Evolutionary conservation across 2,329 filamentous ascomycete genomes (phyloP).

Genomic region (Immersiporthe knoxdaviesiana): DNA sequence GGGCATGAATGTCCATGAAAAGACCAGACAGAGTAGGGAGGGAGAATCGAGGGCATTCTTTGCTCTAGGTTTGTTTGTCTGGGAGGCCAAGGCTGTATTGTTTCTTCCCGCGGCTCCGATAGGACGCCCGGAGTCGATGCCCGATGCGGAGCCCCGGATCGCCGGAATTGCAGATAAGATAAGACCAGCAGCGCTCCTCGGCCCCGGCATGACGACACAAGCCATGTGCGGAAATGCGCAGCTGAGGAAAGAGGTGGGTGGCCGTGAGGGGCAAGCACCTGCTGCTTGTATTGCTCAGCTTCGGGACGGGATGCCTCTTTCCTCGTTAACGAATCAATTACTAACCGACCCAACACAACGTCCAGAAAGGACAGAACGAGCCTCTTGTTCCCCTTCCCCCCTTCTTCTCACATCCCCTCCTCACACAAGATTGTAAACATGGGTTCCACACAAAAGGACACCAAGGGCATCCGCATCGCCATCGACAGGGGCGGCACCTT

Average conservation of each 20-base stretch:
- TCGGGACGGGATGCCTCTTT: background rate
- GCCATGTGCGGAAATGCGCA: background rate
- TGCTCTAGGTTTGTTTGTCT: too few species aligned
- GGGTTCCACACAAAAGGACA: conserved; percentile 43
- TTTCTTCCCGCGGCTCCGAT: background rate
- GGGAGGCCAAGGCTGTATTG: too few species aligned
- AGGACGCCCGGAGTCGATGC: background rate
- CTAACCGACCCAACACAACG: too few species aligned
- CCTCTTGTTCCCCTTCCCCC: background rate
- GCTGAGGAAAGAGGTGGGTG: too few species aligned
- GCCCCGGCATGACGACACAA: conserved; percentile 17
- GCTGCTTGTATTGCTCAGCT: background rate
- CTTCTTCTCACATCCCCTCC: background rate
- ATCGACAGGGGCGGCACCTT: conserved; percentile 87
- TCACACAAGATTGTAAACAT: conserved; percentile 36
- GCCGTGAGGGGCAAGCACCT: background rate
- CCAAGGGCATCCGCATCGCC: conserved; percentile 73
- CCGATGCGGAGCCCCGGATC: conserved; percentile 12
- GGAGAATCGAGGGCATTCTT: too few species aligned
- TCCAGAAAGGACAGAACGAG: background rate
- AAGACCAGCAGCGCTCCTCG: background rate
- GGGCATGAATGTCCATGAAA: too few species aligned
- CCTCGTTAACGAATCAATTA: too few species aligned
- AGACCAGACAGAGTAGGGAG: too few species aligned
- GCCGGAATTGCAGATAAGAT: conserved; percentile 12